A percentile compares a stretch with the other conserved stretches of the same genome.
phyloP scores from a whole-genome alignment of 768 basidiomycete species.

The Cystofilobasidium bisporidii region DNA sequence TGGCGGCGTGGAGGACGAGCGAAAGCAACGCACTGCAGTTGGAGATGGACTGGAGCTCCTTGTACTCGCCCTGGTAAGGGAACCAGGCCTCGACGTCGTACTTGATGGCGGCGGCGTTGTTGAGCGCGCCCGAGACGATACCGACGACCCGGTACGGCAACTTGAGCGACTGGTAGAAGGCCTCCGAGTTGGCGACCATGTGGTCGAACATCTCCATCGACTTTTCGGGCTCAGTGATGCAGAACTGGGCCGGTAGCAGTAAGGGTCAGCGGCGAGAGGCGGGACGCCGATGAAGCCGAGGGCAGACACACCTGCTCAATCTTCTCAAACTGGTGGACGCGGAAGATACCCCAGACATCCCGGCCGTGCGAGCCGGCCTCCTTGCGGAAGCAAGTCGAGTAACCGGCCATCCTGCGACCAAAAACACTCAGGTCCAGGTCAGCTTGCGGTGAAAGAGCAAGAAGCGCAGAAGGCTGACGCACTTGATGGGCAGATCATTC shows the following conservation, averaged over 20 bases:
- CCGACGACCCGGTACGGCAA: conserved; percentile 84
- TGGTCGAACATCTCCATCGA: conserved; percentile 88
- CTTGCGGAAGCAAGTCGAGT: conserved; percentile 90
- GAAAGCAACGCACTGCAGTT: conserved; percentile 60
- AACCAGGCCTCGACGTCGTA: conserved; percentile 99
- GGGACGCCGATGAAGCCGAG: background rate
- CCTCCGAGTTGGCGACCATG: conserved; percentile 84
- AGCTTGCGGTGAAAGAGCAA: too few species aligned
- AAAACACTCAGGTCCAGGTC: too few species aligned
- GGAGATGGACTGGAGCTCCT: conserved; percentile 94
- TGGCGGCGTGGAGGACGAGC: background rate
- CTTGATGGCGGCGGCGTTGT: conserved; percentile 94
- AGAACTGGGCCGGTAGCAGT: conserved; percentile 51
- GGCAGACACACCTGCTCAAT: conserved; percentile 54
- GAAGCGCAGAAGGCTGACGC: conserved; percentile 37
- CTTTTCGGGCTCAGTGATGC: conserved; percentile 84
- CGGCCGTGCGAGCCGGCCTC: conserved; percentile 95
- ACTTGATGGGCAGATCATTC: conserved; percentile 81
- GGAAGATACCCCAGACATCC: conserved; percentile 99
- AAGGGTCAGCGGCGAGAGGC: background rate
- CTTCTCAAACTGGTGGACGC: conserved; percentile 99
- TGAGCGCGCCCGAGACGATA: conserved; percentile 93
- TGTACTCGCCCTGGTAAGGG: conserved; percentile 91
- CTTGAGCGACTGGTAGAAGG: conserved; percentile 89
- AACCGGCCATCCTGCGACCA: conserved; percentile 44